A percentile compares a stretch with the other conserved stretches of the same genome.
Conservation (phyloP, 192 early-diverging fungal species). For the Chytriomyces sp. region DNA sequence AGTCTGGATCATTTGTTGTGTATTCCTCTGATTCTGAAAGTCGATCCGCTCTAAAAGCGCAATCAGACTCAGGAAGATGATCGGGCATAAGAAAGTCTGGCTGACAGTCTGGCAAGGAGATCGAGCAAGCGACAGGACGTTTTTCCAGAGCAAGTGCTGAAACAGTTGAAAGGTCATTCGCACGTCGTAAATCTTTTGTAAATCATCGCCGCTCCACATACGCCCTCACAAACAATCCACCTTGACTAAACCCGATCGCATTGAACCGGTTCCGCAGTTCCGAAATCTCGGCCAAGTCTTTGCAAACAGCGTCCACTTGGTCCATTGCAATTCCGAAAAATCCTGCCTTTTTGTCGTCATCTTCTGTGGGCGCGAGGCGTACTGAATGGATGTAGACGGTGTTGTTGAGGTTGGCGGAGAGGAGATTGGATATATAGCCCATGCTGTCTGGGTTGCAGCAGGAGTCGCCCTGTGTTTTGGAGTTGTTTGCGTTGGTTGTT, state of each 20-base stretch:
- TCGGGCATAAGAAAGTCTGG: too few species aligned
- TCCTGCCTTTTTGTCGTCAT: conserved; percentile 76
- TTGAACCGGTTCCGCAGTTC: conserved; percentile 81
- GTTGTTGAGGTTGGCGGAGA: conserved; percentile 54
- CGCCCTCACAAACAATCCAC: conserved; percentile 74
- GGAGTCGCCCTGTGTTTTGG: conserved; percentile 36
- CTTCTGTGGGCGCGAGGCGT: conserved; percentile 64
- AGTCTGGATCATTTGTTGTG: too few species aligned
- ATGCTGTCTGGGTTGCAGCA: conserved; percentile 60
- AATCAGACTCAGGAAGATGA: too few species aligned
- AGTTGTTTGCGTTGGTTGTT: background rate
- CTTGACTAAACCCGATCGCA: conserved; percentile 91
- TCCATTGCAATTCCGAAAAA: conserved; percentile 86
- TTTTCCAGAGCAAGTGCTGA: too few species aligned
- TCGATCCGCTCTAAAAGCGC: too few species aligned
- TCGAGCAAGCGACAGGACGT: too few species aligned
- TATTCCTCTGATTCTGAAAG: too few species aligned
- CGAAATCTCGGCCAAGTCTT: conserved; percentile 60
- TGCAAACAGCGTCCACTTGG: conserved; percentile 79
- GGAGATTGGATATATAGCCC: conserved; percentile 21
- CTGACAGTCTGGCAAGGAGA: too few species aligned
- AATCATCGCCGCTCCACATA: conserved; percentile 66
- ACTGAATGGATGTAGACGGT: conserved; percentile 79
- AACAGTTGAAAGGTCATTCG: too few species aligned
- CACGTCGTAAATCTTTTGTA: too few species aligned